Conservation (phyloP, 257 asterid species). For the Solanum gandarillasii region DNA sequence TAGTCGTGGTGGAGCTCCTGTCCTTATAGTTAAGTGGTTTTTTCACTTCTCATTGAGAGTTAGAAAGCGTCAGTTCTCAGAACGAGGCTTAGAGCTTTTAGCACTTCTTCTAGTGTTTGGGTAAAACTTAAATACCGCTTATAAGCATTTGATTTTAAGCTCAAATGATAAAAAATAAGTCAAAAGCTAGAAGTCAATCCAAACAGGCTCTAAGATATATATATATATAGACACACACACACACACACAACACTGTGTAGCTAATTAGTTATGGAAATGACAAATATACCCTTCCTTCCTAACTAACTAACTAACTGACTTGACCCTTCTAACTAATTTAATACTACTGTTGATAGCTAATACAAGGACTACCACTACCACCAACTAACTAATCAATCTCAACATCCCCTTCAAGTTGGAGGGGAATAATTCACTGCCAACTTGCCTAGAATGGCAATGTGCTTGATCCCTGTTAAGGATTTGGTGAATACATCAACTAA, state of each 20-base stretch:
- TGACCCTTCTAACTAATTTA: too few relatives aligned
- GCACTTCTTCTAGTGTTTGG: not conserved
- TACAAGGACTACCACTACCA: too few relatives aligned
- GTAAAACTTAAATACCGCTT: rapidly evolving
- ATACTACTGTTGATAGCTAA: too few relatives aligned
- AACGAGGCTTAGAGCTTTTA: not conserved
- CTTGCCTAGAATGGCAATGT: not conserved
- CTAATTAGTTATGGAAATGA: not conserved
- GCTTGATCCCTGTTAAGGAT: not conserved
- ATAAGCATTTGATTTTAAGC: not conserved
- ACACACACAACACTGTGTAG: not conserved
- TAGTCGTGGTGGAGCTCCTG: not conserved
- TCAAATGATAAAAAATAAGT: too few relatives aligned
- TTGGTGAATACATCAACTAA: not conserved
- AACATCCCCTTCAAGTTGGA: not conserved
- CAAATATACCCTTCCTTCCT: not conserved
- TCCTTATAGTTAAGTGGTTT: not conserved
- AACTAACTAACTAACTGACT: not conserved
- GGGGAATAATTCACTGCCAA: not conserved
- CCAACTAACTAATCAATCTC: not conserved
- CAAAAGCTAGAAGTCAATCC: not conserved
- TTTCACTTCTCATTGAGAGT: too few relatives aligned
- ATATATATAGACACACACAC: not conserved
- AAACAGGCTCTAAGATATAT: not conserved
- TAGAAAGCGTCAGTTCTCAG: too few relatives aligned